Base-by-base conservation (phyloP, 192 early-diverging fungal genomes). In the Haplosporangium gracile region DNA sequence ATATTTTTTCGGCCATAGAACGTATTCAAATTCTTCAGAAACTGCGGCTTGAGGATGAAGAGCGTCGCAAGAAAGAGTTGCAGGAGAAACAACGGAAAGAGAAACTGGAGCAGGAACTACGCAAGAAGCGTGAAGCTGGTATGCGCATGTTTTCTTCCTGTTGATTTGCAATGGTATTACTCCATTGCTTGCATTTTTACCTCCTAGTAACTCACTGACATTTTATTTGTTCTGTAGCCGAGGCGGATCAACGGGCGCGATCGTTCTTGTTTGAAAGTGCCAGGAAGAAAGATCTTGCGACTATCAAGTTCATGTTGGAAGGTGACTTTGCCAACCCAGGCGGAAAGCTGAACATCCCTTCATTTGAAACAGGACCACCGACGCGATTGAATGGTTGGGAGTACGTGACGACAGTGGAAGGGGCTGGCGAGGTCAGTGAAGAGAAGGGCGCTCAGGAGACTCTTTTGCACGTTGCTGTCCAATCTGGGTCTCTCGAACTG, bases 381-480 rank as follows among this genome's bases (percentile, higher is more conserved):
- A 77, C 63, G 9, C 81, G 74, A 5, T 60, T 89, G 24, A 70
- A 77, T 38, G 84, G 84, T 9, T 89, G 88, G 88, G 84, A 89
- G 63, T 81, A 72, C 29, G 49, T 83, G 36, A 26, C 68, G 20
- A 42, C 20, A n/a, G 39, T 43, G 7, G 84, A 77, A 6, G 79
- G 47, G 9, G 39, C 45, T 5, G 63, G 34, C 9, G 70, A 70
- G 9, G 26, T 68, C 7, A 72, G 60, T 16, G 72, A 72, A 26
- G 55, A 72, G 13, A 36, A 32, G 47, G 88, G 84, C 20, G 29
- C 68, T 2, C 71, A 80, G 32, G 88, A 87, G 43, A 83, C 88
- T 11, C 45, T 89, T 3, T 70, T 89, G 39, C 88, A 89, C 77
- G 75, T 87, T 13, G 88, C 88, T 7, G 70, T 71, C 5, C 80